Base-by-base conservation (phyloP, 2,329 filamentous ascomycete species). In the Penicillium sp. region DNA sequence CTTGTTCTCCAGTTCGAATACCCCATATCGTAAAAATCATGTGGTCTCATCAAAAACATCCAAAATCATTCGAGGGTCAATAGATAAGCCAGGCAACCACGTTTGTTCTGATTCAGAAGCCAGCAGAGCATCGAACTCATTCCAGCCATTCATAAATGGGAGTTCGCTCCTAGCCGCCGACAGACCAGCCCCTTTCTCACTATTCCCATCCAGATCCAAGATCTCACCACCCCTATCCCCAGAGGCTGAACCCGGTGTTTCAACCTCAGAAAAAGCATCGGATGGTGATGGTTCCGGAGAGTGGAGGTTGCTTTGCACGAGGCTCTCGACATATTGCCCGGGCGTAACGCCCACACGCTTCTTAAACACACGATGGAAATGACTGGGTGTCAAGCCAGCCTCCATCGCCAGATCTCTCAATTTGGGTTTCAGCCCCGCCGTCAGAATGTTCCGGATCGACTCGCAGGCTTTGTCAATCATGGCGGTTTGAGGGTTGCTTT, bases 291-390 rank as follows among this genome's bases (percentile, higher is more conserved):
- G 47, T 4, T 31, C 54, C 20, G 59, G 53, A 3, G 54, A 37
- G 32, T 43, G 40, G 11, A 24, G 26, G 31, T 45, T 24, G 35
- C 55, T 51, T 31, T 58, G 56, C 37, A 40, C 29, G 40, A 64
- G 45, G 47, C 61, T 57, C 50, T 54, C 52, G 48, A 63, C 64
- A 66, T 73, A 76, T 56, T 71, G 71, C 20, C 77, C 79, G 3
- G 81, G 81, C 46, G 81, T 82, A 20, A 81, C 62, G 29, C 81
- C 80, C 48, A 74, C 76, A 16, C 74, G 74, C 54, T 78, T 78
- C 66, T 82, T 84, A 64, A 84, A 84, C 34, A 82, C 76, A 26
- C 81, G 79, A 66, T 82, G 80, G 58, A 84, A 80, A 66, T 84
- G 80, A 58, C 80, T 76, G 24, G 79, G 73, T 18, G 80, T 81